Evolutionary conservation across 495 filamentous ascomycete species (phyloP).

Genomic region (Arthonia radiata): DNA sequence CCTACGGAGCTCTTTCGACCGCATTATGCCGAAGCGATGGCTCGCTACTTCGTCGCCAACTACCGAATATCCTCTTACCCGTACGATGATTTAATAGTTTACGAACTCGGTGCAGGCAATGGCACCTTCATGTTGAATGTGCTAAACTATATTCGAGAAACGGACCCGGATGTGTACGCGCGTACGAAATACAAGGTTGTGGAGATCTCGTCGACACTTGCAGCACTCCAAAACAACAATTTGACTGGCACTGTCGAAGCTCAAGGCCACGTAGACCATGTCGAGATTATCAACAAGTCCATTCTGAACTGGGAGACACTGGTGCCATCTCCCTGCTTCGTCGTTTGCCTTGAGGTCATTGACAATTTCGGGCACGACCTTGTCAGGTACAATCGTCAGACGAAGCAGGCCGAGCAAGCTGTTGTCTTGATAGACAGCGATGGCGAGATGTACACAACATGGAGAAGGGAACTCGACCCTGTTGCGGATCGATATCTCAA

Average conservation of each 20-base stretch:
- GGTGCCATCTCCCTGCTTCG: slow-evolving; percentile 80
- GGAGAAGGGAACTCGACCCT: slow-evolving; percentile 53
- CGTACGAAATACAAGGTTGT: slow-evolving; percentile 89
- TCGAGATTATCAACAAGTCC: slow-evolving; percentile 82
- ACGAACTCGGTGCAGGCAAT: slow-evolving; percentile 95
- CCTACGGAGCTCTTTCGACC: slow-evolving; percentile 92
- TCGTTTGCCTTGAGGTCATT: slow-evolving; percentile 94
- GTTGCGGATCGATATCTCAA: slow-evolving; percentile 59
- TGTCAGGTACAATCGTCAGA: slow-evolving; percentile 60
- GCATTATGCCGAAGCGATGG: slow-evolving; percentile 91
- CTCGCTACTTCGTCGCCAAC: slow-evolving; percentile 78
- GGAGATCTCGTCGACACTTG: slow-evolving; percentile 68
- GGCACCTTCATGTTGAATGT: slow-evolving; percentile 97
- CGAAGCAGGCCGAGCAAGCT: slow-evolving; percentile 58
- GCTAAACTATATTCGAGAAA: slow-evolving; percentile 80
- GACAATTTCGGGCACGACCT: slow-evolving; percentile 96
- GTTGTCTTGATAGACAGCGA: slow-evolving; percentile 56
- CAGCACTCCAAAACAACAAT: slow-evolving; percentile 47
- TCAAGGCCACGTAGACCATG: slow-evolving; percentile 53
- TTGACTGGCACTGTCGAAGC: slow-evolving; percentile 34
- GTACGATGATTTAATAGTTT: slow-evolving; percentile 92
- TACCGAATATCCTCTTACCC: slow-evolving; percentile 78
- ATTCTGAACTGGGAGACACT: slow-evolving; percentile 83
- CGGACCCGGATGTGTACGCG: slow-evolving; percentile 75
- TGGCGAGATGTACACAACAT: slow-evolving; percentile 93